Evolutionary conservation across 164 flowering plant species (phyloP).

Genomic region (Litsea cubeba): DNA sequence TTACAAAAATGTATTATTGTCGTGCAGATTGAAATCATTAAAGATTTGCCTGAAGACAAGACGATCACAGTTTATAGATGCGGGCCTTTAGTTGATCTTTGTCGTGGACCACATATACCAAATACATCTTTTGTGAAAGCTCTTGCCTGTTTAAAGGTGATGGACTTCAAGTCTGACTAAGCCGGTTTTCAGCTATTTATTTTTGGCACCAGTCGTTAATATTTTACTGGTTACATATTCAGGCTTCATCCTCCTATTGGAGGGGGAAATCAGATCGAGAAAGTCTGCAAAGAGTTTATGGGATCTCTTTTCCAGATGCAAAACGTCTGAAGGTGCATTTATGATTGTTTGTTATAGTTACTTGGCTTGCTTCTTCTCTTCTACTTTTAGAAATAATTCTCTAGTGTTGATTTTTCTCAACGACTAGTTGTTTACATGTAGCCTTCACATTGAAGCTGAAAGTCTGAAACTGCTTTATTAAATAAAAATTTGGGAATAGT

Average conservation of each 20-base stretch:
- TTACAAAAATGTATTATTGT: neutral
- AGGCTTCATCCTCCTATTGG: slow-evolving; percentile 99
- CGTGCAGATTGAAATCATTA: slow-evolving; percentile 82
- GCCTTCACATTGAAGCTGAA: neutral
- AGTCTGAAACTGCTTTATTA: neutral
- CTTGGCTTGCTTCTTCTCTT: neutral
- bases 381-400: neutral
- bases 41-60: slow-evolving; percentile 85
- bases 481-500: too few species aligned
- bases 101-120: slow-evolving; percentile 99
- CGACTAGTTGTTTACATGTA: neutral
- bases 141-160: slow-evolving; percentile 83
- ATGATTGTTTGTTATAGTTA: neutral
- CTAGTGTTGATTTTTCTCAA: neutral
- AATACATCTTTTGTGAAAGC: slow-evolving; percentile 97
- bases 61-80: slow-evolving; percentile 99
- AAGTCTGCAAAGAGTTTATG: slow-evolving; percentile 95
- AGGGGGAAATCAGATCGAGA: slow-evolving; percentile 88
- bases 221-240: slow-evolving; percentile 10
- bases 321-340: slow-evolving; percentile 66
- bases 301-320: slow-evolving; percentile 89
- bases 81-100: slow-evolving; percentile 95
- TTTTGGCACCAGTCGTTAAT: neutral
- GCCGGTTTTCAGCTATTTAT: neutral
- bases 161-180: neutral